Percentiles rank a stretch among this genome's conserved stretches.
Conservation (phyloP, 495 filamentous ascomycete genomes). For the Aspergillus saccharolyticus region DNA sequence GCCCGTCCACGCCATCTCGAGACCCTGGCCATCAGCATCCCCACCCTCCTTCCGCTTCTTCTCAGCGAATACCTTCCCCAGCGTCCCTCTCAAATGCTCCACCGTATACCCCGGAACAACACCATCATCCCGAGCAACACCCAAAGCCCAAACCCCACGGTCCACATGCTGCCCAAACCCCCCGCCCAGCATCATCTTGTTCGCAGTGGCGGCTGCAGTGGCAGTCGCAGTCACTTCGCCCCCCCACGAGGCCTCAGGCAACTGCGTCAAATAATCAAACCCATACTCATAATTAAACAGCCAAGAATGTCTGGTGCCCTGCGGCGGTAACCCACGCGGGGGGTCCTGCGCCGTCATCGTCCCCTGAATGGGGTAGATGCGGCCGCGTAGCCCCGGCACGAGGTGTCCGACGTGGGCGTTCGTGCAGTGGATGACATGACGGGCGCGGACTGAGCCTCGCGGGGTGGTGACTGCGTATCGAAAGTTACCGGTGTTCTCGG, state of each 20-base stretch:
- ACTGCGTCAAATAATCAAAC: slow-evolving; percentile 77
- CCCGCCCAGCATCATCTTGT: slow-evolving; percentile 64
- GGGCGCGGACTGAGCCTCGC: slow-evolving; percentile 54
- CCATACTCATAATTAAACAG: slow-evolving; percentile 53
- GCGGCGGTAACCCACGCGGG: slow-evolving; percentile 28
- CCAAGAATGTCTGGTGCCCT: slow-evolving; percentile 31
- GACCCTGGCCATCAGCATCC: slow-evolving; percentile 32
- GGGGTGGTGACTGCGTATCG: slow-evolving; percentile 49
- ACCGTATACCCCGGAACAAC: slow-evolving; percentile 22
- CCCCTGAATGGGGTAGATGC: slow-evolving; percentile 71
- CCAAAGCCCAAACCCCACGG: slow-evolving; percentile 42
- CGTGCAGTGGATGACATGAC: slow-evolving; percentile 66
- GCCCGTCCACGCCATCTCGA: slow-evolving; percentile 69
- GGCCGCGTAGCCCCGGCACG: slow-evolving; percentile 60
- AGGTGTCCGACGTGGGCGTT: slow-evolving; percentile 75
- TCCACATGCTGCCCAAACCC: slow-evolving; percentile 47
- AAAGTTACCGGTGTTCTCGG: slow-evolving; percentile 4
- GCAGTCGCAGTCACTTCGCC: no score
- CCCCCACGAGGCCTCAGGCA: slow-evolving; percentile 36
- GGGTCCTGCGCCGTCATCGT: slow-evolving; percentile 66
- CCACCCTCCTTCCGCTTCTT: slow-evolving; percentile 29
- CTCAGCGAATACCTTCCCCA: slow-evolving; percentile 27
- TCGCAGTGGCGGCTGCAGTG: slow-evolving; percentile 30
- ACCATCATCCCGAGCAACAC: slow-evolving; percentile 27
- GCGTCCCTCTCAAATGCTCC: slow-evolving; percentile 24